phyloP scores from a whole-genome alignment of 2,329 filamentous ascomycete species.

The Colletotrichum limetticola region DNA sequence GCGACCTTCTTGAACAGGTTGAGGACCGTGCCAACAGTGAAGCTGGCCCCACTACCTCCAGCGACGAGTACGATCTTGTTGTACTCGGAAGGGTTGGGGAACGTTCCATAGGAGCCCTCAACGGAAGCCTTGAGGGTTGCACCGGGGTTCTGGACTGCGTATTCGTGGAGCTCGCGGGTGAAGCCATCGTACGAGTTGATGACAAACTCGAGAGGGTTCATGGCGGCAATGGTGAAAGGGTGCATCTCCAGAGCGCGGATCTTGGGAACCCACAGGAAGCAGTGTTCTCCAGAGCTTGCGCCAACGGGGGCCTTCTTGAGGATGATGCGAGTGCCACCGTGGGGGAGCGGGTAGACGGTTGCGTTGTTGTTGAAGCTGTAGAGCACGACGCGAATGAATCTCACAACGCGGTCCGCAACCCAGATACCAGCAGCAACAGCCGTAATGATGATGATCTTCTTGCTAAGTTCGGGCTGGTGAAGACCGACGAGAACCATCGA shows the following conservation, averaged over 20 bases:
- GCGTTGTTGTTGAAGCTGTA: conserved; percentile 62
- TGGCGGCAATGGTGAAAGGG: conserved; percentile 70
- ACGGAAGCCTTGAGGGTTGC: conserved; percentile 56
- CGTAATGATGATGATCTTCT: conserved; percentile 55
- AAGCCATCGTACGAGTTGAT: conserved; percentile 67
- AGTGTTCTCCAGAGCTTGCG: conserved; percentile 67
- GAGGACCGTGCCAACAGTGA: conserved; percentile 55
- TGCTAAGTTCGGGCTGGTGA: conserved; percentile 60
- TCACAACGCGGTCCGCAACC: conserved; percentile 61
- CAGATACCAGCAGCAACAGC: conserved; percentile 59
- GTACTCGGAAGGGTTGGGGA: conserved; percentile 53
- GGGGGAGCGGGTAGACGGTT: conserved; percentile 62
- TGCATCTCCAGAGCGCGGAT: conserved; percentile 69
- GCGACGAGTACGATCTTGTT: conserved; percentile 40
- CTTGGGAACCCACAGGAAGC: conserved; percentile 71
- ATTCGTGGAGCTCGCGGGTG: conserved; percentile 59
- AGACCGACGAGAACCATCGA: conserved; percentile 59
- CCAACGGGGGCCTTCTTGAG: conserved; percentile 59
- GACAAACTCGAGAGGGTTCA: conserved; percentile 66
- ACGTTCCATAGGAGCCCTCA: conserved; percentile 65
- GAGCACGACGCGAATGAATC: conserved; percentile 54
- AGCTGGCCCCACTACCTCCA: conserved; percentile 68
- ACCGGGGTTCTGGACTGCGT: conserved; percentile 56
- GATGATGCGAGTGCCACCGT: conserved; percentile 65
- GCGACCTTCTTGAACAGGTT: conserved; percentile 45